These are phyloP conservation scores for Colletotrichum sp. DNA, from an alignment of 2,329 filamentous ascomycete genomes.

Conservation along the genomic window DNA sequence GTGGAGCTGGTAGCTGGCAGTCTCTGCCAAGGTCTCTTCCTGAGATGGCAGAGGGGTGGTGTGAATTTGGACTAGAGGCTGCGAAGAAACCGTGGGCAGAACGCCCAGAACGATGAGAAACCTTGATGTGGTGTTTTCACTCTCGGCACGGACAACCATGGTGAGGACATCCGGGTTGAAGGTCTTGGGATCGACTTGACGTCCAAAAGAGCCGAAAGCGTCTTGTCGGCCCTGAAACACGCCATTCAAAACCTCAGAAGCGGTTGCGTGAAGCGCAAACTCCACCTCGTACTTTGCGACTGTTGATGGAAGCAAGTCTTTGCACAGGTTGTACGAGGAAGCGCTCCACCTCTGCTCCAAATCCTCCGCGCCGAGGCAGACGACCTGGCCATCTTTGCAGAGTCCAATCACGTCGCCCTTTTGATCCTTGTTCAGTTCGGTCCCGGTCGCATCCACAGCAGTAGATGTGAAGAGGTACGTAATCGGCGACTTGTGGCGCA, in stretches of 20 bases:
- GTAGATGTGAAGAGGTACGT: constrained; percentile 46
- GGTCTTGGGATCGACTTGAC: constrained; percentile 45
- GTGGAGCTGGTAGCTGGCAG: constrained; percentile 60
- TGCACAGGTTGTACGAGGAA: constrained; percentile 45
- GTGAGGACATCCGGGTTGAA: constrained; percentile 60
- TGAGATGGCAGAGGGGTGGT: constrained; percentile 39
- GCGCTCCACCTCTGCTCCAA: constrained; percentile 53
- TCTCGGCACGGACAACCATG: constrained; percentile 47
- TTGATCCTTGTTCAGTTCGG: not conserved
- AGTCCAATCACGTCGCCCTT: constrained; percentile 56
- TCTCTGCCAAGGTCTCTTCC: constrained; percentile 9
- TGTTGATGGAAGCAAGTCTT: constrained; percentile 41
- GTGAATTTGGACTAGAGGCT: constrained; percentile 40
- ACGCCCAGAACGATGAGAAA: constrained; percentile 39
- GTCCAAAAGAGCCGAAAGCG: constrained; percentile 55
- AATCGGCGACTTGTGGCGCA: constrained; percentile 39
- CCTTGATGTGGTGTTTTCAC: constrained; percentile 23
- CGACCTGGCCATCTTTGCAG: constrained; percentile 64
- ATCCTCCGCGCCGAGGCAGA: constrained; percentile 64
- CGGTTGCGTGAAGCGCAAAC: constrained; percentile 49
- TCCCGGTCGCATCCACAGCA: constrained; percentile 13
- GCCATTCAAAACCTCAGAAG: constrained; percentile 56
- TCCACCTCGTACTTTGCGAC: constrained; percentile 49
- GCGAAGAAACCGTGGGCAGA: constrained; percentile 25
- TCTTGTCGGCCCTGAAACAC: constrained; percentile 61